Evolutionary conservation across 192 early-diverging fungal genomes (phyloP).

Genomic region (Dissophora ornata): DNA sequence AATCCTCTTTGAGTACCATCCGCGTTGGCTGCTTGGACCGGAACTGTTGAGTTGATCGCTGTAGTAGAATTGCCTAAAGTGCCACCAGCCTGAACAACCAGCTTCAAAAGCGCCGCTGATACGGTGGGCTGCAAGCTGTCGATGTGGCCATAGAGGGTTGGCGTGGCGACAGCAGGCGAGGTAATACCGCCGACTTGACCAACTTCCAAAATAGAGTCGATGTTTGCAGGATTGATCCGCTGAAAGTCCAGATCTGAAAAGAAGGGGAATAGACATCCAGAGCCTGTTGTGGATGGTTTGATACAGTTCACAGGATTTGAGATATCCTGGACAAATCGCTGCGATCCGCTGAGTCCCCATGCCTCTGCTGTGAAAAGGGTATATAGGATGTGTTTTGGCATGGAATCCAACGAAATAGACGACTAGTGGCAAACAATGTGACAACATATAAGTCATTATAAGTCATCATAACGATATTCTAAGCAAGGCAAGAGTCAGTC

Average conservation of each 20-base stretch:
- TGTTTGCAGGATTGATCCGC: conserved; percentile 71
- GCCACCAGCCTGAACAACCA: conserved; percentile 20
- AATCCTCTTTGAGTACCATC: conserved; percentile 60
- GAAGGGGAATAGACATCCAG: conserved; percentile 75
- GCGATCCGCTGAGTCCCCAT: conserved; percentile 84
- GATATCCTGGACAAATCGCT: conserved; percentile 84
- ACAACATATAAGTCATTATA: not conserved
- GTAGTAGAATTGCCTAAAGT: conserved; percentile 11
- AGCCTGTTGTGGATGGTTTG: conserved; percentile 44
- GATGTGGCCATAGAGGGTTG: conserved; percentile 57
- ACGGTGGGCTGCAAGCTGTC: conserved; percentile 40
- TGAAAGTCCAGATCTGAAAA: conserved; percentile 69
- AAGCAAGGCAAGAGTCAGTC: too few relatives aligned
- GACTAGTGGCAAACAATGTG: conserved; percentile 43
- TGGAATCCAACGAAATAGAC: conserved; percentile 43
- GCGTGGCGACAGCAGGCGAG: conserved; percentile 1
- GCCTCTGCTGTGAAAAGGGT: conserved; percentile 79
- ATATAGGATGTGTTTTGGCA: conserved; percentile 80
- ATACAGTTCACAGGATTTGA: conserved; percentile 64
- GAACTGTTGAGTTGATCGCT: conserved; percentile 4
- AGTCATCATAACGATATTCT: too few relatives aligned
- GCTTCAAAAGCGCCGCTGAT: conserved; percentile 14
- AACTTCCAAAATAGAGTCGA: conserved; percentile 79
- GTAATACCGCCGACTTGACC: conserved; percentile 63
- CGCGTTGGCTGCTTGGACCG: conserved; percentile 57